Conservation (phyloP, 495 filamentous ascomycete genomes). For the Parachaetomium inaequale region DNA sequence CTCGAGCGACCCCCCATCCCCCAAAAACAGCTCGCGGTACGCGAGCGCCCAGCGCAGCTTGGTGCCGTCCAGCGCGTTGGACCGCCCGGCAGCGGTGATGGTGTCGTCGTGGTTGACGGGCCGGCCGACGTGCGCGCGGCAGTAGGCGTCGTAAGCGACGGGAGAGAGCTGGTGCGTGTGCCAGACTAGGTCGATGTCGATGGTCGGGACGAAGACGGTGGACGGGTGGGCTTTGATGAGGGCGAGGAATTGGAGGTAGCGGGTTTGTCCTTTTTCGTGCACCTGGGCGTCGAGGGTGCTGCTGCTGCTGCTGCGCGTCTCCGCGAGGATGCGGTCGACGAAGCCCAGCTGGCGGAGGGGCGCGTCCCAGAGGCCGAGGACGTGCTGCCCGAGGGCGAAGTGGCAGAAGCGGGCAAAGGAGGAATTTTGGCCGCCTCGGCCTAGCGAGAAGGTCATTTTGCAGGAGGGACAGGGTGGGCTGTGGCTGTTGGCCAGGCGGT, state of each 20-base stretch:
- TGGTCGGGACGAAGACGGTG: conserved; percentile 61
- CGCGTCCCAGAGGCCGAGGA: conserved; percentile 3
- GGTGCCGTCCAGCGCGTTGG: neutral
- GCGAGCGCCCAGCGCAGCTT: neutral
- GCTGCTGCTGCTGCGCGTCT: neutral
- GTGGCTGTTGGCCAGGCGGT: neutral
- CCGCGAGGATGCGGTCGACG: neutral
- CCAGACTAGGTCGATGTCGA: conserved; percentile 75
- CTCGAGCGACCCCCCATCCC: neutral
- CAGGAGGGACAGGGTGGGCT: neutral
- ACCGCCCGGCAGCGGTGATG: neutral
- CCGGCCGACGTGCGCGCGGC: conserved; percentile 9
- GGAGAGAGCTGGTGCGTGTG: conserved; percentile 57
- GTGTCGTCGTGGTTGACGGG: conserved; percentile 27
- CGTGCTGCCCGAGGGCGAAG: neutral
- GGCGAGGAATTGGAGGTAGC: conserved; percentile 33
- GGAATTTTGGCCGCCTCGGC: neutral
- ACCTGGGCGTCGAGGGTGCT: neutral
- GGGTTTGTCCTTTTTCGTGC: neutral
- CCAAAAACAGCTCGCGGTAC: neutral
- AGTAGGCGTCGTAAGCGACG: conserved; percentile 52
- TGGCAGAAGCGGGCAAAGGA: neutral
- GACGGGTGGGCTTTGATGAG: conserved; percentile 39
- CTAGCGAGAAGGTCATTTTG: neutral
- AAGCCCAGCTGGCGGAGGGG: neutral